These are phyloP conservation scores for Apiospora phragmitis DNA, from an alignment of 2,329 filamentous ascomycete species.

Conservation along the genomic window DNA sequence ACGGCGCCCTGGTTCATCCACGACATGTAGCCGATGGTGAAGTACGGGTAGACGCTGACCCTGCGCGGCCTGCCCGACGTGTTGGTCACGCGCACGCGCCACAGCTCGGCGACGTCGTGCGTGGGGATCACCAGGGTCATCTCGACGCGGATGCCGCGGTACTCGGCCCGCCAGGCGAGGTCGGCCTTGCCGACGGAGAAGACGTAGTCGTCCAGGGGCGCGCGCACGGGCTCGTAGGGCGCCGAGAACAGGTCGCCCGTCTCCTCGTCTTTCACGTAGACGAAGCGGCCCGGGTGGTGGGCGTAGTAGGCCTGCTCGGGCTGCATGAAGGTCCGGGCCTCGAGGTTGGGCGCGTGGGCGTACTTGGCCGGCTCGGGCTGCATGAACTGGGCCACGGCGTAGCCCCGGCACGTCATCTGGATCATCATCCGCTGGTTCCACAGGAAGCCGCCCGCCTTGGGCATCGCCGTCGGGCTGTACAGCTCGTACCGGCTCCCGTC, in stretches of 20 bases:
- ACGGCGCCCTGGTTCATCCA: slow-evolving; percentile 62
- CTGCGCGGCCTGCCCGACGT: slow-evolving; percentile 43
- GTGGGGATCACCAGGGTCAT: slow-evolving; percentile 53
- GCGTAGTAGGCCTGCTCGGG: slow-evolving; percentile 60
- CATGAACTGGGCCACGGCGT: slow-evolving; percentile 60
- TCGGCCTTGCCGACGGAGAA: slow-evolving; percentile 58
- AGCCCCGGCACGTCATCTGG: slow-evolving; percentile 59
- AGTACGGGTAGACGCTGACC: slow-evolving; percentile 56
- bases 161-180: slow-evolving; percentile 53
- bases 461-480: slow-evolving; percentile 54
- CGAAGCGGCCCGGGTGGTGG: slow-evolving; percentile 59
- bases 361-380: slow-evolving; percentile 62
- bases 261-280: slow-evolving; percentile 59
- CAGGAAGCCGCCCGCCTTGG: slow-evolving; percentile 55
- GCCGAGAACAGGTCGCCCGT: slow-evolving; percentile 52
- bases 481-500: slow-evolving; percentile 57
- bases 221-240: slow-evolving; percentile 55
- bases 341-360: slow-evolving; percentile 57
- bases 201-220: slow-evolving; percentile 45
- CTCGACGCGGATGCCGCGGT: slow-evolving; percentile 50
- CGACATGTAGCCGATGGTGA: slow-evolving; percentile 60
- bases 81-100: slow-evolving; percentile 54
- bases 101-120: slow-evolving; percentile 56
- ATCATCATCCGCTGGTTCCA: slow-evolving; percentile 66
- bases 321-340: slow-evolving; percentile 62